Base-by-base conservation (phyloP, 371 early-diverging fungal genomes). In the Lichtheimia ramosa region DNA sequence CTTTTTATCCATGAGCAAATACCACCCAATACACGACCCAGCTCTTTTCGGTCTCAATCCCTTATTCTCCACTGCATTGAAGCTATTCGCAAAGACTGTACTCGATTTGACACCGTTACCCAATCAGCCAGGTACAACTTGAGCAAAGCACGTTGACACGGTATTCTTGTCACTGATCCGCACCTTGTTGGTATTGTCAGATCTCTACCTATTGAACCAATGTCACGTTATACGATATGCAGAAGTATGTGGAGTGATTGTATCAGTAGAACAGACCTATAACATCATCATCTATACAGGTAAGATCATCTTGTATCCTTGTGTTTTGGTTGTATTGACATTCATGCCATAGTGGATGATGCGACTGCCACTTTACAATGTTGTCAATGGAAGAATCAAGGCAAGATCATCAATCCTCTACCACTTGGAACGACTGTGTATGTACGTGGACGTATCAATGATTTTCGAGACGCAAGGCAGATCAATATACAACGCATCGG, bases 281-380 rank as follows among this genome's bases (percentile, higher is more conserved):
- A 55, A 43, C 16, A 42, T 24, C 3, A 55, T 55, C 13, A 55
- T 43, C 2, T 55, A 55, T 16, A 55, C 56, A 41, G 24, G 56
- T 43, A 55, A 55, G 2, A 8, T 13, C 7, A 21, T 18, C 5
- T 46, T 2, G 18, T 6, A 8, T 46, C n/a, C n/a, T n/a, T 21
- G 2, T 18, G 12, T 21, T 46, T 5, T 2, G 7, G 2, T 21
- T 5, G 16, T 46, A 12, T 14, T 46, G 12, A 43, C 46, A 46
- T n/a, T 46, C 46, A 46, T 46, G 46, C 46, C 10, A 46, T 55
- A 55, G 56, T 55, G 24, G 56, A 55, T 55, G 56, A 55, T 43
- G 42, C 43, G 16, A 55, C 56, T 13, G 56, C 16, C n/a, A 55
- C 56, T 1, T 7, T 55, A 14, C 56, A 41, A 40, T 55, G 56